Base-by-base conservation (phyloP, 2,329 filamentous ascomycete species). In the Clonostachys byssicola region DNA sequence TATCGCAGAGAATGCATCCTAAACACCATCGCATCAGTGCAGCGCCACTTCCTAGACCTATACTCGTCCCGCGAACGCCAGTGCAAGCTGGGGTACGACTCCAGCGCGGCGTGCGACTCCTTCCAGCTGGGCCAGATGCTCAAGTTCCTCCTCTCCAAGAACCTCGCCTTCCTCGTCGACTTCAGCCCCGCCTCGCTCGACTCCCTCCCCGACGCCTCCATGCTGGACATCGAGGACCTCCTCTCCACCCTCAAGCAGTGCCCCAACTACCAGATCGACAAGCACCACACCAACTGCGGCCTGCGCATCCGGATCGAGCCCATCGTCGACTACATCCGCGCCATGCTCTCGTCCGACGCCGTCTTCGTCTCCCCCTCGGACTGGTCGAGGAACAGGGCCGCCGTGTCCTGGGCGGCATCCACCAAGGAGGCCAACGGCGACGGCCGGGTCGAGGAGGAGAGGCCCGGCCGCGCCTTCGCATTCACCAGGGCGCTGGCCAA, bases 111-210 rank as follows among this genome's bases (percentile, higher is more conserved):
- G 40, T 91, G 88, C 62, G 88, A 92, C 66, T 84, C 82, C 3
- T 92, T 86, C 58, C 88, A 92, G 64, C 77, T 92, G 1, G 88
- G 87, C 18, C 86, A 91, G 65, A 88, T 88, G 74, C 66, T 89
- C 52, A 83, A 82, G 54, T 91, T 91, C 63, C 77, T 91, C 35
- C 67, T 73, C 13, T 74, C 75, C 53, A 81, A 81, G 53, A 74
- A 77, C 30, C 77, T 88, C 0, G 58, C 89, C 5, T 78, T 75
- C 36, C 65, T 89, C 2, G 70, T 77, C 7, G 77, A 82, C 58
- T 81, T 80, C 52, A 73, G 75, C 35, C 69, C 77, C 1, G 56
- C 61, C 3, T 77, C 76, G 2, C 58, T 76, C 6, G 67, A 73
- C 42, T 49, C 56, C 20, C 59, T 78, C 7, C 70, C 67, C 4